These are phyloP conservation scores for Marchantia polymorpha DNA, from an alignment of 225 moss, liverwort and hornwort species.

Conservation along the genomic window DNA sequence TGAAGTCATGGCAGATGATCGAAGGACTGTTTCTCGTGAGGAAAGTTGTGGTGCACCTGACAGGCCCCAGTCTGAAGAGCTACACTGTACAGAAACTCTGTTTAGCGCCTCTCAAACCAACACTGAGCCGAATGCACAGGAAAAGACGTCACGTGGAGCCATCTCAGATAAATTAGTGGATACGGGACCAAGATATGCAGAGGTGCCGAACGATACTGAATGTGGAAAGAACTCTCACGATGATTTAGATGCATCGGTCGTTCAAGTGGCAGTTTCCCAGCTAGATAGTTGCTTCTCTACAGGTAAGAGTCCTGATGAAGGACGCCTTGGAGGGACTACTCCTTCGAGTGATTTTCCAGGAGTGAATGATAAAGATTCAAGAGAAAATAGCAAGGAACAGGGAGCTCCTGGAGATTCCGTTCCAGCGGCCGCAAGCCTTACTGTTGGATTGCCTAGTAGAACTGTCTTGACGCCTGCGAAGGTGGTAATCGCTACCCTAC, in stretches of 20 bases:
- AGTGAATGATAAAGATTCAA: neutral
- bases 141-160: neutral
- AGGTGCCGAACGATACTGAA: neutral
- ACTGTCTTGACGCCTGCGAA: neutral
- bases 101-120: neutral
- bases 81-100: constrained; percentile 10
- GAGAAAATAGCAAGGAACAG: neutral
- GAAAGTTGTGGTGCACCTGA: neutral
- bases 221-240: neutral
- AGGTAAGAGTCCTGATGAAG: neutral
- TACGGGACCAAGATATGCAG: neutral
- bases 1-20: neutral
- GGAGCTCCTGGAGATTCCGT: neutral
- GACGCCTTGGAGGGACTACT: neutral
- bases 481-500: neutral
- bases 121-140: neutral
- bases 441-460: neutral
- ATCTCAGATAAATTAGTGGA: neutral
- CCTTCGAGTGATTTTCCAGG: neutral
- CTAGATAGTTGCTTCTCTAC: neutral
- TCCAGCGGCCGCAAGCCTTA: neutral
- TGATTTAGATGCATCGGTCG: neutral
- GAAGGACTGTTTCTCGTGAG: neutral
- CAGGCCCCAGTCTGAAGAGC: neutral
- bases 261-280: neutral